These are phyloP conservation scores for Stachybotrys echinatus DNA, from an alignment of 2,329 filamentous ascomycete species.

Conservation along the genomic window DNA sequence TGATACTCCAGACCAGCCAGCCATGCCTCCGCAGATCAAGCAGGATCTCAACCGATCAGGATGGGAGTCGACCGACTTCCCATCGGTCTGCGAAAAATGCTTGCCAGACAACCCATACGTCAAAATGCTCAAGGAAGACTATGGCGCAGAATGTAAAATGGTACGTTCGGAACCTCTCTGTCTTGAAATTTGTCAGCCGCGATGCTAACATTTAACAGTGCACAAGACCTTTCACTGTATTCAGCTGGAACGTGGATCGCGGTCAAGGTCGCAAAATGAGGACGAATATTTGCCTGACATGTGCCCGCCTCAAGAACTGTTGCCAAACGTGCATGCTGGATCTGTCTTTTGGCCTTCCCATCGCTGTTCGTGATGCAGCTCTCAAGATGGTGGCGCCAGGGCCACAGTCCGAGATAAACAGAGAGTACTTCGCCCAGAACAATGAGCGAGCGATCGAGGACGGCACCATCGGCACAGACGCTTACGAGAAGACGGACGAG, in stretches of 20 bases:
- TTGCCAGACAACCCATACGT: constrained; percentile 96
- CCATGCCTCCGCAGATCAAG: constrained; percentile 88
- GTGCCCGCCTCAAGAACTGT: constrained; percentile 95
- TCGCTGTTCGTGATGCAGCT: constrained; percentile 90
- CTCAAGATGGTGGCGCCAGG: constrained; percentile 97
- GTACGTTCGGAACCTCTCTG: constrained; percentile 18
- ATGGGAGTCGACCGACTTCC: constrained; percentile 91
- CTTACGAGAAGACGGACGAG: constrained; percentile 95
- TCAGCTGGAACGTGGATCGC: constrained; percentile 89
- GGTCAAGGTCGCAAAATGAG: constrained; percentile 83
- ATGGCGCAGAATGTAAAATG: constrained; percentile 80
- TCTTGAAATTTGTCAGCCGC: not conserved
- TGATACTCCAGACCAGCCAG: not conserved
- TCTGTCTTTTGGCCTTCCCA: constrained; percentile 89
- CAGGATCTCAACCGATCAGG: constrained; percentile 92
- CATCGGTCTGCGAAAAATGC: constrained; percentile 86
- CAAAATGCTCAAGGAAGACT: constrained; percentile 97
- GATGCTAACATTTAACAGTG: constrained; percentile 40
- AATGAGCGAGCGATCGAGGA: constrained; percentile 95
- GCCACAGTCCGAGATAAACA: constrained; percentile 85
- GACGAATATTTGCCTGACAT: constrained; percentile 94
- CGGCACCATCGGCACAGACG: constrained; percentile 76
- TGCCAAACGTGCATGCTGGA: constrained; percentile 99
- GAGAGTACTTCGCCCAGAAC: constrained; percentile 97
- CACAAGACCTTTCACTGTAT: constrained; percentile 92